Conservation (phyloP, 805 yeast species). For the Naumovozyma castellii region DNA sequence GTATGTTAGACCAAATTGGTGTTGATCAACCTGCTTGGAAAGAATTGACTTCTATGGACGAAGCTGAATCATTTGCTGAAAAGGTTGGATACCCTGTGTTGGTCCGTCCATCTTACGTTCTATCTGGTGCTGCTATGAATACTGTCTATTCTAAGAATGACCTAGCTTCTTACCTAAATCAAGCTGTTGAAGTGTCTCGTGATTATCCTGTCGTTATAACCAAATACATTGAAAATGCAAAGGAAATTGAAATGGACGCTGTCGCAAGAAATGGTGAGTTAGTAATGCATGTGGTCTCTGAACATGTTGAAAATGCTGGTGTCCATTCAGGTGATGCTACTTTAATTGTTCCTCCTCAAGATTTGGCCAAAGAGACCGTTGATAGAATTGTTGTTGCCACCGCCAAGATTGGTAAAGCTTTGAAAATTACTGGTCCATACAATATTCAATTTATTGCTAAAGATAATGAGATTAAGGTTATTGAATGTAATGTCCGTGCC, state of each 20-base stretch:
- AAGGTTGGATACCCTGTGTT: conserved; percentile 88
- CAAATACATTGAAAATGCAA: conserved; percentile 91
- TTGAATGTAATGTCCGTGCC: conserved; percentile 97
- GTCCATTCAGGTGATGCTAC: conserved; percentile 99
- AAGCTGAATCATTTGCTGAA: conserved; percentile 88
- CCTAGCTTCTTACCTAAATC: conserved; percentile 74
- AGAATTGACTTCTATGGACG: conserved; percentile 84
- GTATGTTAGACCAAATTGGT: conserved; percentile 92
- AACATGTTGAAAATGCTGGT: conserved; percentile 98
- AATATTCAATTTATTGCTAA: conserved; percentile 95
- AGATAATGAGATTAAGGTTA: conserved; percentile 91
- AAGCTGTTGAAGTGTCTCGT: conserved; percentile 95
- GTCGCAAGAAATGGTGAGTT: conserved; percentile 92
- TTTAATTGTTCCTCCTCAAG: conserved; percentile 93
- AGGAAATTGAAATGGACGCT: conserved; percentile 98
- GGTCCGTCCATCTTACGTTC: conserved; percentile 94
- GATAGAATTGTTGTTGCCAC: conserved; percentile 88
- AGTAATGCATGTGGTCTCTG: conserved; percentile 95
- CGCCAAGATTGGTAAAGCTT: conserved; percentile 89
- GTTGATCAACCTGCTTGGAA: conserved; percentile 99
- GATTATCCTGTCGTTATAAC: conserved; percentile 97
- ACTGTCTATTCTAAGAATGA: conserved; percentile 87
- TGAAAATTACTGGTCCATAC: conserved; percentile 94
- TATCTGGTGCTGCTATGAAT: conserved; percentile 99
- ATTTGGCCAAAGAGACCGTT: conserved; percentile 84